phyloP scores from a whole-genome alignment of 2,329 filamentous ascomycete species.

The Rutstroemia sp. region DNA sequence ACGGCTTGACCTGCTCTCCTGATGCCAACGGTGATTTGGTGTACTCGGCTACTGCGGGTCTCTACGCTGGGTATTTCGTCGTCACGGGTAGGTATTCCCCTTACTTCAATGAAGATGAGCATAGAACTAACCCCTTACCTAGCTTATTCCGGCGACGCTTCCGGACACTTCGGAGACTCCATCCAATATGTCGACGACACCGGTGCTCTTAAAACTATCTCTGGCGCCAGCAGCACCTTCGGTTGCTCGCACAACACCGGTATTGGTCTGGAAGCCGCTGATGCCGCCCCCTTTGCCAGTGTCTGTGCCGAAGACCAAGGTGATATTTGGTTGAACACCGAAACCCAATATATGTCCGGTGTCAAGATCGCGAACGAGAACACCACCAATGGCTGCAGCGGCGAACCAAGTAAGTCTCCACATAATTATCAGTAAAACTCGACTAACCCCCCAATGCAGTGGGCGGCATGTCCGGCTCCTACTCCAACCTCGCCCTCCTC shows the following conservation, averaged over 20 bases:
- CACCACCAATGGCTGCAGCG: slow-evolving; percentile 49
- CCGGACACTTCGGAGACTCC: slow-evolving; percentile 50
- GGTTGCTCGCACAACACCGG: slow-evolving; percentile 60
- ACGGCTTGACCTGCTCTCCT: slow-evolving; percentile 40
- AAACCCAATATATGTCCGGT: slow-evolving; percentile 48
- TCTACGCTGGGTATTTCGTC: slow-evolving; percentile 57
- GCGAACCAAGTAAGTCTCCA: slow-evolving; percentile 45
- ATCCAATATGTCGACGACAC: slow-evolving; percentile 42
- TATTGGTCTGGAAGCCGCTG: slow-evolving; percentile 52
- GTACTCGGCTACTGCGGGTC: slow-evolving; percentile 45
- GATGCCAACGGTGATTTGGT: slow-evolving; percentile 57
- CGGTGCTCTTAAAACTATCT: slow-evolving; percentile 43
- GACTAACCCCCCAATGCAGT: slow-evolving; percentile 29
- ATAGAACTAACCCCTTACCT: neutral
- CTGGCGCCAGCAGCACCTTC: slow-evolving; percentile 43
- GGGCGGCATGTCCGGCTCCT: slow-evolving; percentile 57
- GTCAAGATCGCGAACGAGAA: slow-evolving; percentile 57
- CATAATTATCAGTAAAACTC: too few relatives aligned
- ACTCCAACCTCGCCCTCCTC: slow-evolving; percentile 49
- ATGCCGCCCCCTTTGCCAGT: slow-evolving; percentile 42
- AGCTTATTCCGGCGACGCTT: slow-evolving; percentile 43
- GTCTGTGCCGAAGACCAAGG: slow-evolving; percentile 46
- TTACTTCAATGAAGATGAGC: neutral
- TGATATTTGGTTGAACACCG: slow-evolving; percentile 56
- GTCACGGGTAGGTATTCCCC: slow-evolving; percentile 37